phyloP scores from a whole-genome alignment of 2,329 filamentous ascomycete genomes.

The Ceratocystiopsis brevicomis region DNA sequence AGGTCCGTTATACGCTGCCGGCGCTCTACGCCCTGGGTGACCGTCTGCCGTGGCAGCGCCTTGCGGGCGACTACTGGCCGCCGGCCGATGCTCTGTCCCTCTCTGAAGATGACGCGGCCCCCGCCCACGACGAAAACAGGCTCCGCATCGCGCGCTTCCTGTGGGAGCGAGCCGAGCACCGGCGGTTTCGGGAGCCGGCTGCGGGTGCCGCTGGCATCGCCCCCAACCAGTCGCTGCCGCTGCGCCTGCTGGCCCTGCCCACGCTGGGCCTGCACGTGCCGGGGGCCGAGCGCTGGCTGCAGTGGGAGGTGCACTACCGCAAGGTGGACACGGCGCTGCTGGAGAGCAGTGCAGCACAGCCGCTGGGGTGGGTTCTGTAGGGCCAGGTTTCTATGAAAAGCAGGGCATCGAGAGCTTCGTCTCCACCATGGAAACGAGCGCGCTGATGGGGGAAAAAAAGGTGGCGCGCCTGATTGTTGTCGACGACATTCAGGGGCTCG shows the following conservation, averaged over 20 bases:
- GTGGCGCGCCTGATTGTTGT: too few species aligned
- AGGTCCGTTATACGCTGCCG: slow-evolving; percentile 35
- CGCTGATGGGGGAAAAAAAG: too few species aligned
- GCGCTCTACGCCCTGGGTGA: slow-evolving; percentile 30
- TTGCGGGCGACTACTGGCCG: neutral
- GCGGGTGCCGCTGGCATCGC: neutral
- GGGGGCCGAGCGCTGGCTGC: slow-evolving; percentile 27
- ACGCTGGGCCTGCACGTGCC: slow-evolving; percentile 30
- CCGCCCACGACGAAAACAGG: neutral
- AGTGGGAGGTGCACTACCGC: slow-evolving; percentile 31
- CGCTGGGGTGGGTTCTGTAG: too few species aligned
- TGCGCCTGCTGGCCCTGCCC: slow-evolving; percentile 32
- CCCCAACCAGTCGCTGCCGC: neutral
- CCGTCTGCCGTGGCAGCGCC: slow-evolving; percentile 7
- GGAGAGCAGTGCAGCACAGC: neutral
- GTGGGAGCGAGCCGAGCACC: slow-evolving; percentile 5
- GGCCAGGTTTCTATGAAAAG: too few species aligned
- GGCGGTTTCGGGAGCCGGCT: neutral
- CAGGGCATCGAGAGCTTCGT: too few species aligned
- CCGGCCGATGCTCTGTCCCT: too few species aligned
- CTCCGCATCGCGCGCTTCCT: neutral
- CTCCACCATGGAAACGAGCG: too few species aligned
- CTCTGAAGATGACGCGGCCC: neutral
- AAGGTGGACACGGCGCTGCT: slow-evolving; percentile 26
- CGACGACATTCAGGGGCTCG: too few species aligned